Evolutionary conservation across 1,139 yeast genomes (phyloP), one percentile per base, ranked within the genome.

Genomic region (Hyphopichia buzzinii): DNA sequence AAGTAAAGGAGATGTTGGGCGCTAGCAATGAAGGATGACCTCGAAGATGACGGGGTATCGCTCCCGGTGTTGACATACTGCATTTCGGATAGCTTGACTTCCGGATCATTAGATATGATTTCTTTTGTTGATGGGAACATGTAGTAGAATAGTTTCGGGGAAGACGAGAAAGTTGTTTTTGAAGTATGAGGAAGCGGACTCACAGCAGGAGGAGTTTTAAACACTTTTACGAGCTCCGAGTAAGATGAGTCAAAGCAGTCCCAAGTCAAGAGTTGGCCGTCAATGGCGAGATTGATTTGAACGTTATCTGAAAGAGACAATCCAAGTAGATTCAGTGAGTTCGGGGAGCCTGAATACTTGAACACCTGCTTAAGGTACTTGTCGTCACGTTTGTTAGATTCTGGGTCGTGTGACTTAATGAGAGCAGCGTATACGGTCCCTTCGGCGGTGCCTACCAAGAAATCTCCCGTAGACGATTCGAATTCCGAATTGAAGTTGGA

Each of bases 371-470:
- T 67, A 7, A 64, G 41, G 34, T 55, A 54, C 40, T 59, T 66
- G 38, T 70, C 74, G 41, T 67, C 74, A 27, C 67, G 56, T 40
- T 65, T 68, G 33, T 53, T 58, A 4, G 49, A 36, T 14, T 43
- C 38, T 30, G 48, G 47, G 7, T 50, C 53, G 40, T 59, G 64
- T 4, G 54, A 44, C 34, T 64, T 66, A 8, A 68, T 41, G 14
- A 46, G 42, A 2, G 63, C 59, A 4, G 59, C 40, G 35, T 60
- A 61, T 0, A 70, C 33, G 3, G 49, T 33, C 5, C 68, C 64
- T 10, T 66, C 71, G 3, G 42, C 35, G 1, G 69, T 57, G 2
- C 56, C 52, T n/a, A 61, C 32, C 12, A 68, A 42, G 28, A 67
- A 60, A 29, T 57, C 66, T 1, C 60, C 65, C 1, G 67, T 54